Evolutionary conservation across 768 basidiomycete genomes (phyloP).

Genomic region (Phaffia australis): DNA sequence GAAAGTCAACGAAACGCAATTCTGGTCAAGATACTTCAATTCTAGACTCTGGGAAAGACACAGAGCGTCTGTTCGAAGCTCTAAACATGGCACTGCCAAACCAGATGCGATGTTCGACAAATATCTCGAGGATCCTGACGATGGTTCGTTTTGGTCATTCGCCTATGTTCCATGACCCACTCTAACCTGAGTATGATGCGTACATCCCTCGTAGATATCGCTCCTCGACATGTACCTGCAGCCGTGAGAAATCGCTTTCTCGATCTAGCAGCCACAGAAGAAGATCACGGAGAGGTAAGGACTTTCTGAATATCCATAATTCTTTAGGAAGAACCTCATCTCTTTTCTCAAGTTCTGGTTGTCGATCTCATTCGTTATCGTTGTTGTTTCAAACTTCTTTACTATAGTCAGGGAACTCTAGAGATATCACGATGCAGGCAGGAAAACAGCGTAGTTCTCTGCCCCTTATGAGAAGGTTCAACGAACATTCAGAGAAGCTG

Average conservation of each 20-base stretch:
- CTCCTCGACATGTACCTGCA: constrained; percentile 60
- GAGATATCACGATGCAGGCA: constrained; percentile 90
- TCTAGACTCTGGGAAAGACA: constrained; percentile 92
- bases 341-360: neutral
- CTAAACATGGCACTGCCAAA: constrained; percentile 47
- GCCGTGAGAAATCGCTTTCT: constrained; percentile 65
- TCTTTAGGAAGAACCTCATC: constrained; percentile 9
- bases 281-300: constrained; percentile 77
- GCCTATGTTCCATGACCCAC: too few species aligned
- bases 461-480: constrained; percentile 91
- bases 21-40: constrained; percentile 95
- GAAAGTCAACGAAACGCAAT: constrained; percentile 66
- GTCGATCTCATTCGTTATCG: neutral
- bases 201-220: constrained; percentile 48
- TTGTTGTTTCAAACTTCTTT: neutral
- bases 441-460: constrained; percentile 77
- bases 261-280: constrained; percentile 73
- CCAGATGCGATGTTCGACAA: constrained; percentile 82
- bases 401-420: constrained; percentile 69
- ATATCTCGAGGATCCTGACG: constrained; percentile 91
- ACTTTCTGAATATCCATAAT: constrained; percentile 4
- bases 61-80: constrained; percentile 79
- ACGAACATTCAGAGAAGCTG: constrained; percentile 87
- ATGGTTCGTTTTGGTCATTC: constrained; percentile 49
- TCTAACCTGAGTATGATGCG: constrained; percentile 1